These are phyloP conservation scores for Kwoniella sp. DNA, from an alignment of 768 basidiomycete species.

Conservation along the genomic window DNA sequence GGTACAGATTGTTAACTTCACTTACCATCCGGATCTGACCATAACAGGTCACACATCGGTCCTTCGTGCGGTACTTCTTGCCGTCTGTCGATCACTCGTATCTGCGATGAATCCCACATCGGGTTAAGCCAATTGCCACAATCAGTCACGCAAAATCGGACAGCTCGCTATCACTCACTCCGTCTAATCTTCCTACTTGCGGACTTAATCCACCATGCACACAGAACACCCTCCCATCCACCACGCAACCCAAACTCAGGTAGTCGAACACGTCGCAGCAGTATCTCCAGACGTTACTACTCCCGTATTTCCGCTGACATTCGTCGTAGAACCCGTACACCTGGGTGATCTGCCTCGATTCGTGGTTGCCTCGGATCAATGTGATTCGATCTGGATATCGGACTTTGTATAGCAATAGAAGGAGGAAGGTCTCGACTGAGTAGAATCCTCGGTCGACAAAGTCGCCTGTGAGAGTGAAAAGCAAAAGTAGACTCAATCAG, in stretches of 20 bases:
- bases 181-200: slow-evolving; percentile 80
- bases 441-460: slow-evolving; percentile 98
- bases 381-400: slow-evolving; percentile 94
- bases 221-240: slow-evolving; percentile 96
- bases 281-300: slow-evolving; percentile 93
- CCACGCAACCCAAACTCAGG: slow-evolving; percentile 87
- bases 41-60: slow-evolving; percentile 97
- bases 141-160: slow-evolving; percentile 2
- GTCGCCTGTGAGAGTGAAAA: slow-evolving; percentile 77
- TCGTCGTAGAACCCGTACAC: slow-evolving; percentile 72
- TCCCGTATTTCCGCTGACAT: slow-evolving; percentile 93
- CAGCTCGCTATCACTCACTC: slow-evolving; percentile 62
- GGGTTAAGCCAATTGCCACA: background rate
- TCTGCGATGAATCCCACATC: slow-evolving; percentile 59
- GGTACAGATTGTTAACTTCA: slow-evolving; percentile 39
- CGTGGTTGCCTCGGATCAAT: slow-evolving; percentile 90
- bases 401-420: slow-evolving; percentile 86
- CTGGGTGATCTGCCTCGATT: slow-evolving; percentile 95
- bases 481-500: background rate
- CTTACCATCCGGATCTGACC: slow-evolving; percentile 97
- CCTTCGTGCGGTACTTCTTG: slow-evolving; percentile 99
- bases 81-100: slow-evolving; percentile 90
- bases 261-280: slow-evolving; percentile 99
- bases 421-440: slow-evolving; percentile 89
- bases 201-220: slow-evolving; percentile 97